Evolutionary conservation across 805 yeast genomes (phyloP).

Genomic region (Saccharomycopsis fibuligera): DNA sequence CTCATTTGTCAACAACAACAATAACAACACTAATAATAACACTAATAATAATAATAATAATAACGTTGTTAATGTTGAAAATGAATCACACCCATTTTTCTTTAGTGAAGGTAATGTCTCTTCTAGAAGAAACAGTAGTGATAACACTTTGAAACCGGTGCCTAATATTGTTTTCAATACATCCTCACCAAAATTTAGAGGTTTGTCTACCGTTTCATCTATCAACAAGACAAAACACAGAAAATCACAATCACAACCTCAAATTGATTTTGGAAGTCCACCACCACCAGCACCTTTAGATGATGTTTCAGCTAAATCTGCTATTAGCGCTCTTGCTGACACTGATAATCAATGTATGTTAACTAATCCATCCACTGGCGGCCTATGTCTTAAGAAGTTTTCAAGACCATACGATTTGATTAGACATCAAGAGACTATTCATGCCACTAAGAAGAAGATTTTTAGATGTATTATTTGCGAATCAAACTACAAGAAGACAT

Average conservation of each 20-base stretch:
- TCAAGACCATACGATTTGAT: conserved; percentile 93
- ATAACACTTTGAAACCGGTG: too few species aligned
- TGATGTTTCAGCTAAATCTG: background rate
- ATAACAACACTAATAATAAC: background rate
- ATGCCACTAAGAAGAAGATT: conserved; percentile 77
- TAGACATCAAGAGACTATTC: conserved; percentile 94
- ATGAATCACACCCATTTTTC: too few species aligned
- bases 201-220: background rate
- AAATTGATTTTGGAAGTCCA: background rate
- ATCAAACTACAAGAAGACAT: conserved; percentile 37
- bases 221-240: conserved; percentile 4
- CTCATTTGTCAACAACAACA: conserved; percentile 9
- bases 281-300: too few species aligned
- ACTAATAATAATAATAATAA: background rate
- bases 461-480: conserved; percentile 87
- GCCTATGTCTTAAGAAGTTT: conserved; percentile 69
- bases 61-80: background rate
- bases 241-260: background rate
- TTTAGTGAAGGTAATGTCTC: too few species aligned
- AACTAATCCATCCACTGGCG: conserved; percentile 53
- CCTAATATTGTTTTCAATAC: too few species aligned
- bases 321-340: conserved; percentile 26
- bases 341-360: conserved; percentile 44
- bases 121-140: too few species aligned
- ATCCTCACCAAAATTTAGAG: background rate